phyloP scores from a whole-genome alignment of 768 basidiomycete species.

The Thelephora aurantiotincta region DNA sequence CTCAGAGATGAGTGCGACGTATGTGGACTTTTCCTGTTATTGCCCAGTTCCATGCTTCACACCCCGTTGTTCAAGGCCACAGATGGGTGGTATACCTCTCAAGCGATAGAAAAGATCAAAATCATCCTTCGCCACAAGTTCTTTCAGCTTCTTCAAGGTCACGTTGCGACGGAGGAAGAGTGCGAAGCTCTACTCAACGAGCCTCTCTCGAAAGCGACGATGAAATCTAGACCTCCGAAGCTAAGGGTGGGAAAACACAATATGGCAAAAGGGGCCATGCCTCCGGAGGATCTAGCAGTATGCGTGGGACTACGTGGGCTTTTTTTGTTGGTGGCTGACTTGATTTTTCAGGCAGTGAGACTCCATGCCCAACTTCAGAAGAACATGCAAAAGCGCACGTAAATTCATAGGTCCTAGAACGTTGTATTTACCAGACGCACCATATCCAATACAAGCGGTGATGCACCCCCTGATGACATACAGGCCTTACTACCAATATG shows the following conservation, averaged over 20 bases:
- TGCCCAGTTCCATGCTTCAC: conserved; percentile 1
- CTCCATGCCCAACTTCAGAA: conserved; percentile 48
- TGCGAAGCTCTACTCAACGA: conserved; percentile 47
- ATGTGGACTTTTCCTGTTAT: conserved; percentile 16
- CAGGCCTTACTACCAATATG: not conserved
- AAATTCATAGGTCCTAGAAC: conserved; percentile 2
- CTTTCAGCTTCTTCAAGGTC: conserved; percentile 61
- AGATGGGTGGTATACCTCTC: conserved; percentile 79
- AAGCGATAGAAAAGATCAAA: conserved; percentile 74
- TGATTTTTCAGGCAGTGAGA: conserved; percentile 40
- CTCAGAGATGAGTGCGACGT: conserved; percentile 67
- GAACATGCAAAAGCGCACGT: conserved; percentile 10
- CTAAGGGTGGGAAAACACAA: conserved; percentile 64
- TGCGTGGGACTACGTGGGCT: conserved; percentile 12
- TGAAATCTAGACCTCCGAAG: conserved; percentile 31
- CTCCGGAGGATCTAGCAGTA: conserved; percentile 76
- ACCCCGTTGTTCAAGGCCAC: conserved; percentile 35
- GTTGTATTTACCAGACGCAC: not conserved
- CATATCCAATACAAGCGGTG: too few relatives aligned
- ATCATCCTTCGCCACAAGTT: conserved; percentile 76
- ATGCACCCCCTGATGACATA: not conserved
- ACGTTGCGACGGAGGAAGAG: conserved; percentile 57
- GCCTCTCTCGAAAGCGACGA: conserved; percentile 16
- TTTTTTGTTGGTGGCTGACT: not conserved
- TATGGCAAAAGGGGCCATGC: conserved; percentile 76